Evolutionary conservation across 192 early-diverging fungal species (phyloP).

Genomic region (Coemansia sp.): DNA sequence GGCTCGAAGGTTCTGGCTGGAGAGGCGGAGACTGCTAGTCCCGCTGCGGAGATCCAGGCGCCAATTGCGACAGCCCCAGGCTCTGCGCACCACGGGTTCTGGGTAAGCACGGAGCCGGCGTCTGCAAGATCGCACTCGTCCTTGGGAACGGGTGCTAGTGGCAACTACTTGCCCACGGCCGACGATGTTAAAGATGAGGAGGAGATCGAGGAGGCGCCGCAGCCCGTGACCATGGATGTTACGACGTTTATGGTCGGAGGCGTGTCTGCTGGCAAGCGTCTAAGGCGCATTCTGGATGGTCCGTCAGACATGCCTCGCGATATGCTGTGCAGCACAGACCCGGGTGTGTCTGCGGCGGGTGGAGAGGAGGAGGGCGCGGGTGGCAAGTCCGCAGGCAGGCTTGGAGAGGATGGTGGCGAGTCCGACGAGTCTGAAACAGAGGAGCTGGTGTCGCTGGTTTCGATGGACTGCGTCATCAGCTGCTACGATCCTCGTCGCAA

Average conservation of each 20-base stretch:
- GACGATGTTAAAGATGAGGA: slow-evolving; percentile 34
- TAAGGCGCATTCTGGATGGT: slow-evolving; percentile 26
- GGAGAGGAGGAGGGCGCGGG: neutral
- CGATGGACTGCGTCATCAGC: slow-evolving; percentile 50
- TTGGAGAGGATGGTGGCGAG: neutral
- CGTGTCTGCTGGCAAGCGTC: slow-evolving; percentile 39
- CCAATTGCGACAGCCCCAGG: neutral
- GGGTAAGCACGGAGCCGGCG: slow-evolving; percentile 24
- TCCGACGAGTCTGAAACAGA: neutral
- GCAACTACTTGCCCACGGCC: slow-evolving; percentile 5
- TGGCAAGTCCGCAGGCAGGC: neutral
- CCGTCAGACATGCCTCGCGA: slow-evolving; percentile 1
- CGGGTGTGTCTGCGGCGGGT: neutral
- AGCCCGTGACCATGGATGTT: slow-evolving; percentile 50
- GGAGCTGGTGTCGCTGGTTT: slow-evolving; percentile 50
- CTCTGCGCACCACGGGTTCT: slow-evolving; percentile 23
- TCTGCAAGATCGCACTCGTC: slow-evolving; percentile 54
- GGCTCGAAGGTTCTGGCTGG: neutral
- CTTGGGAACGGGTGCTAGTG: slow-evolving; percentile 35
- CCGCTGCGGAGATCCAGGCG: slow-evolving; percentile 16
- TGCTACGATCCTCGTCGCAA: slow-evolving; percentile 50
- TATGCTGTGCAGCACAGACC: neutral
- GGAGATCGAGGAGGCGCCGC: slow-evolving; percentile 55
- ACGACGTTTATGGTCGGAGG: slow-evolving; percentile 53
- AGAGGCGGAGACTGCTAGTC: slow-evolving; percentile 5